A percentile compares a stretch with the other conserved stretches of the same genome.
Conservation (phyloP, 208 protist genomes). For the Acanthamoeba pearcei region DNA sequence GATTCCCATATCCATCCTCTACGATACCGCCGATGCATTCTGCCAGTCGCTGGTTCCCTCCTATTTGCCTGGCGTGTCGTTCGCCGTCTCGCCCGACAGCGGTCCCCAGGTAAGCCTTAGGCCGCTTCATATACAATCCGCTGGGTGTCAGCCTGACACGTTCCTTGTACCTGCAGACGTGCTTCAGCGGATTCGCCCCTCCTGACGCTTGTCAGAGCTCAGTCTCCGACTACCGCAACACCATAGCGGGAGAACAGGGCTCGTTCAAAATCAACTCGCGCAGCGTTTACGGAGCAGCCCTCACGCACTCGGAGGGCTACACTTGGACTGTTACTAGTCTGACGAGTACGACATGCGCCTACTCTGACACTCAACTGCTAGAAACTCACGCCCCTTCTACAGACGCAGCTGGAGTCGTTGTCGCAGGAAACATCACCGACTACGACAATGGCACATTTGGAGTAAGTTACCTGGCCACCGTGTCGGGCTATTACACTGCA, state of each 20-base stretch:
- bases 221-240: not conserved
- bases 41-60: slow-evolving; percentile 18
- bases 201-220: slow-evolving; percentile 65
- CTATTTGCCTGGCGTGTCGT: not conserved
- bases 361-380: not conserved
- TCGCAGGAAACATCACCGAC: slow-evolving; percentile 14
- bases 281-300: slow-evolving; percentile 34
- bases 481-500: slow-evolving; percentile 17
- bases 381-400: not conserved
- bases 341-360: not conserved
- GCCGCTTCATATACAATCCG: not conserved
- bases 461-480: slow-evolving; percentile 3
- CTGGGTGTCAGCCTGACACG: not conserved
- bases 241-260: not conserved
- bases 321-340: slow-evolving; percentile 3
- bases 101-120: not conserved
- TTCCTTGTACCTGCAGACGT: slow-evolving; percentile 9
- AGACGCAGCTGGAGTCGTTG: not conserved
- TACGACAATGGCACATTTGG: slow-evolving; percentile 9
- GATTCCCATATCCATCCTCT: not conserved
- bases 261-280: slow-evolving; percentile 40
- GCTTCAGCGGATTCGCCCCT: slow-evolving; percentile 17
- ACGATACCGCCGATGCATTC: not conserved
- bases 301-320: slow-evolving; percentile 10
- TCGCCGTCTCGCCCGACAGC: not conserved